phyloP scores from a whole-genome alignment of 441 rosid genomes.

The Pelargonium myrrhifolium region DNA sequence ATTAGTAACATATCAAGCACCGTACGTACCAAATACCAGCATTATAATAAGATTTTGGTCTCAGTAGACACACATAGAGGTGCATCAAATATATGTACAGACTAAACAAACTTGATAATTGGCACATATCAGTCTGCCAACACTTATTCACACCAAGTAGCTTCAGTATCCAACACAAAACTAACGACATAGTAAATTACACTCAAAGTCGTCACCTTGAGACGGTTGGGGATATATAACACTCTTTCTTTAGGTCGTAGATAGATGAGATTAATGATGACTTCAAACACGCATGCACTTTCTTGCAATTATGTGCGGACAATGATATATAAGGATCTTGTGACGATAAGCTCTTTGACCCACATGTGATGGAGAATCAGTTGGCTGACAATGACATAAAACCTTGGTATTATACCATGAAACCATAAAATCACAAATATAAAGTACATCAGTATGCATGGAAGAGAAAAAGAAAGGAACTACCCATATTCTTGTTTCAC shows the following conservation, averaged over 20 bases:
- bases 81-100: neutral
- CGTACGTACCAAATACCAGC: constrained; percentile 1
- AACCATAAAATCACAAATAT: constrained; percentile 20
- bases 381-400: constrained; percentile 36
- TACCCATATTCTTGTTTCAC: constrained; percentile 38
- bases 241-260: neutral
- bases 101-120: neutral
- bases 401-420: constrained; percentile 31
- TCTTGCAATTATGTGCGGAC: constrained; percentile 24
- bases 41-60: too few species aligned
- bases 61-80: too few species aligned
- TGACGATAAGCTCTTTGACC: constrained; percentile 10
- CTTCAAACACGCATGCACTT: neutral
- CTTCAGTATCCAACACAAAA: neutral
- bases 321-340: constrained; percentile 22
- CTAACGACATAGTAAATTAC: neutral
- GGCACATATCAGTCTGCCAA: constrained; percentile 8
- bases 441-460: constrained; percentile 14
- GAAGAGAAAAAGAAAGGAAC: constrained; percentile 34
- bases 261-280: neutral
- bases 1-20: neutral
- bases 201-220: constrained; percentile 8
- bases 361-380: constrained; percentile 8
- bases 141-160: constrained; percentile 10
- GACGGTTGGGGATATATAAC: constrained; percentile 1